phyloP scores from a whole-genome alignment of 129 eudicot genomes.

The Deinandra increscens region DNA sequence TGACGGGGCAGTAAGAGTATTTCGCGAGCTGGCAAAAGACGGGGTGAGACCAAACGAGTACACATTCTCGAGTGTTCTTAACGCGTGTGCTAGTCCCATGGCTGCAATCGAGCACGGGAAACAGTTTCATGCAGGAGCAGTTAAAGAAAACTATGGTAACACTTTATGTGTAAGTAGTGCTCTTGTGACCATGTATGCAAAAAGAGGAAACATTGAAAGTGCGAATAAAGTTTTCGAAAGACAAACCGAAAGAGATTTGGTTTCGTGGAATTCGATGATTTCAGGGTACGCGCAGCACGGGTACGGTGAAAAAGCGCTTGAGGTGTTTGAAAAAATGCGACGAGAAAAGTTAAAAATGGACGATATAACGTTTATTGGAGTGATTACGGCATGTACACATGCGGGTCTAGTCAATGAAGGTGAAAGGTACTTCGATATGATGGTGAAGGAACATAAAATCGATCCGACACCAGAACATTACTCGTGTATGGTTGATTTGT shows the following conservation, averaged over 20 bases:
- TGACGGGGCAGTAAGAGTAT: constrained; percentile 52
- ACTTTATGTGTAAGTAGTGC: constrained; percentile 76
- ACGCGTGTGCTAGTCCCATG: constrained; percentile 61
- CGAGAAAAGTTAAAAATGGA: constrained; percentile 55
- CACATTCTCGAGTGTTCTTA: constrained; percentile 71
- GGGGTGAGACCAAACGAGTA: constrained; percentile 70
- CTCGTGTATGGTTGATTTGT: constrained; percentile 91
- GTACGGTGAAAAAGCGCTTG: constrained; percentile 66
- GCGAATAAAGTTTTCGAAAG: constrained; percentile 73
- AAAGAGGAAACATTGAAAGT: constrained; percentile 74
- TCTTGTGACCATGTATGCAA: constrained; percentile 86
- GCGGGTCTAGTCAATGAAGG: constrained; percentile 82
- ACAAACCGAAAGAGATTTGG: constrained; percentile 67
- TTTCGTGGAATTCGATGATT: constrained; percentile 94
- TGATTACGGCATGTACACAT: constrained; percentile 88
- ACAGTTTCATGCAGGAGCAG: constrained; percentile 60
- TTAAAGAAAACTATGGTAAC: constrained; percentile 55
- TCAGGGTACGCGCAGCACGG: constrained; percentile 91
- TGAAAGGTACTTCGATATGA: constrained; percentile 64
- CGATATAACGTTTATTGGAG: constrained; percentile 78
- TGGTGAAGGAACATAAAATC: constrained; percentile 63
- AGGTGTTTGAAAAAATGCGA: constrained; percentile 70
- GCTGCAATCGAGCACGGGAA: constrained; percentile 85
- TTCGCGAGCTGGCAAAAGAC: constrained; percentile 43
- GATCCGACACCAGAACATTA: constrained; percentile 72